Percentiles rank a stretch among this genome's conserved stretches.
Conservation (phyloP, 495 filamentous ascomycete genomes). For the Stereocaulon alpinum region DNA sequence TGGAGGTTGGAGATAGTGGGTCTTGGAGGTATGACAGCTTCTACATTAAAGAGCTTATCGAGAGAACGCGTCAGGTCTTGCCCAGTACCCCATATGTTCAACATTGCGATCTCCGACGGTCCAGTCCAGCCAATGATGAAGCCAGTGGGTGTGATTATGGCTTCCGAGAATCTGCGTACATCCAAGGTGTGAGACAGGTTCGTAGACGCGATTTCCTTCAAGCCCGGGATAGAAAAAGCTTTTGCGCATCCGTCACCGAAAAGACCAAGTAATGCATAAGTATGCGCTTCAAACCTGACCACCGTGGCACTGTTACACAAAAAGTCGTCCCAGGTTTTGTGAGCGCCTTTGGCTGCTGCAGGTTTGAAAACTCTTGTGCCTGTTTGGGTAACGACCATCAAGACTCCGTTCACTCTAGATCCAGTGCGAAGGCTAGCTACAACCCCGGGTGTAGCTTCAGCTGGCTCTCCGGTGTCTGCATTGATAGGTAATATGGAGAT, state of each 20-base stretch:
- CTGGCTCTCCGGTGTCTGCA: conserved; percentile 62
- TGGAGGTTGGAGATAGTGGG: conserved; percentile 95
- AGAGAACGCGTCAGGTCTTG: conserved; percentile 41
- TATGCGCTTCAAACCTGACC: conserved; percentile 57
- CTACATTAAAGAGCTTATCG: conserved; percentile 70
- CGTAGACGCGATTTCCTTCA: conserved; percentile 73
- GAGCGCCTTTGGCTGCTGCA: conserved; percentile 70
- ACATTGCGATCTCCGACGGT: conserved; percentile 68
- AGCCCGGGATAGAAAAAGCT: conserved; percentile 71
- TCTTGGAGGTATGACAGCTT: conserved; percentile 58
- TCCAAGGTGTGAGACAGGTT: conserved; percentile 57
- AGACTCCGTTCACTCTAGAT: conserved; percentile 56
- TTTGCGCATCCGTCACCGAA: conserved; percentile 71
- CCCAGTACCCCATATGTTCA: conserved; percentile 73
- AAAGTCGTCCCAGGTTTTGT: conserved; percentile 75
- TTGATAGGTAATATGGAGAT: conserved; percentile 69
- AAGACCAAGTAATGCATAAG: conserved; percentile 68
- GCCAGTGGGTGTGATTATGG: conserved; percentile 62
- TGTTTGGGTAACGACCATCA: conserved; percentile 58
- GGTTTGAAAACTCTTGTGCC: conserved; percentile 81
- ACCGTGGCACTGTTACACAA: conserved; percentile 70
- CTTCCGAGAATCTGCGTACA: conserved; percentile 53
- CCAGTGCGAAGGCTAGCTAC: conserved; percentile 67
- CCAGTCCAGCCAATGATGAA: conserved; percentile 83
- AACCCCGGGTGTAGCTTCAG: conserved; percentile 59